Conservation (phyloP, 1,139 yeast genomes). For the Magnusiomyces clavatus region DNA sequence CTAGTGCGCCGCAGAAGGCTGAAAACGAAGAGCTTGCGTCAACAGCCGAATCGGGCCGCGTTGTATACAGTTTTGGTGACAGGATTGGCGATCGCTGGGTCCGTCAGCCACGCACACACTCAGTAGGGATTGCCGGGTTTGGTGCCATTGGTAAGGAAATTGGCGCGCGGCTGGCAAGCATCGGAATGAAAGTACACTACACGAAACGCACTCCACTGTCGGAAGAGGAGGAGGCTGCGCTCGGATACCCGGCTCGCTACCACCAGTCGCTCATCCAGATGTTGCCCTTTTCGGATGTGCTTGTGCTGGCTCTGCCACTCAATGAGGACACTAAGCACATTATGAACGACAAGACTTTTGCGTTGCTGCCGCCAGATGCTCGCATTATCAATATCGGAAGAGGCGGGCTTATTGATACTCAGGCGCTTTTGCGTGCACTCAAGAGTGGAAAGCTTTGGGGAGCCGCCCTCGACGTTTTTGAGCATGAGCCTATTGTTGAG, state of each 20-base stretch:
- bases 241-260: constrained; percentile 39
- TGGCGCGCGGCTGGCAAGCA: constrained; percentile 45
- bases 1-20: constrained; percentile 13
- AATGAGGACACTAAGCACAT: constrained; percentile 50
- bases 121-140: constrained; percentile 65
- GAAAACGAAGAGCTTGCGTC: constrained; percentile 17
- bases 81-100: constrained; percentile 42
- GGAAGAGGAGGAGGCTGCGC: constrained; percentile 26
- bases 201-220: constrained; percentile 48
- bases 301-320: constrained; percentile 65
- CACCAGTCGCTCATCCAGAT: constrained; percentile 36
- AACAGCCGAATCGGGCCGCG: constrained; percentile 7
- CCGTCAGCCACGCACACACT: constrained; percentile 41
- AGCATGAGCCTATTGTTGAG: constrained; percentile 55
- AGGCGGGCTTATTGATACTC: constrained; percentile 64
- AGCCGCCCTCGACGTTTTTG: constrained; percentile 63
- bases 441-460: constrained; percentile 59
- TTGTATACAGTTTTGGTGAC: constrained; percentile 32
- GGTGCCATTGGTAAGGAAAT: constrained; percentile 69
- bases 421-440: constrained; percentile 51
- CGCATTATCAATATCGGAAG: constrained; percentile 74
- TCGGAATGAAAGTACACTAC: constrained; percentile 65
- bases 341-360: constrained; percentile 43
- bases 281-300: constrained; percentile 43
- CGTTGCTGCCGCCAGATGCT: constrained; percentile 43